Percentiles rank a stretch among this genome's conserved stretches.
Conservation (phyloP, 306 rosid species). For the Glycine latifolia region DNA sequence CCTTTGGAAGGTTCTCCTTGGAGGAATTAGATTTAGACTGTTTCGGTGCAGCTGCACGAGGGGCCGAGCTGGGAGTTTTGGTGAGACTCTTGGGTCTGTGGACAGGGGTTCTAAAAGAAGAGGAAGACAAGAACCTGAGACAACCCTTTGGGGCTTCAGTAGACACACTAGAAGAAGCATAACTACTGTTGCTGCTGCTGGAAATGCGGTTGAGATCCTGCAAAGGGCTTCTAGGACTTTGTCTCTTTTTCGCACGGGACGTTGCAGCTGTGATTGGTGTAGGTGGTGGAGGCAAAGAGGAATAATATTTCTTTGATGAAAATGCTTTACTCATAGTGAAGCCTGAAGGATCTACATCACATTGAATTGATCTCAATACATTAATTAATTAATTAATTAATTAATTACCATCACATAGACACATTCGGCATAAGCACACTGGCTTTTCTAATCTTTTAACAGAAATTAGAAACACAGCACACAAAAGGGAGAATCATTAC, state of each 20-base stretch:
- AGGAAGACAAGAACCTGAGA: constrained; percentile 74
- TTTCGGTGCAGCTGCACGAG: constrained; percentile 43
- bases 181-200: constrained; percentile 55
- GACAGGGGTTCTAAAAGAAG: constrained; percentile 56
- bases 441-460: background rate
- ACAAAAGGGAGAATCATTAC: background rate
- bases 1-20: constrained; percentile 60
- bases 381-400: constrained; percentile 21
- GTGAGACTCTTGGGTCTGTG: constrained; percentile 46
- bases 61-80: constrained; percentile 62
- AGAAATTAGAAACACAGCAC: constrained; percentile 10
- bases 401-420: constrained; percentile 8
- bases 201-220: constrained; percentile 61
- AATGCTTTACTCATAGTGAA: constrained; percentile 60
- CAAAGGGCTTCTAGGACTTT: constrained; percentile 58
- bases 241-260: constrained; percentile 44
- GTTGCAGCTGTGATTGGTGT: constrained; percentile 45
- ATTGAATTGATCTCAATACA: constrained; percentile 39
- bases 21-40: constrained; percentile 51
- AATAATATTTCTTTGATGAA: constrained; percentile 60
- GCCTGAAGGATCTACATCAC: constrained; percentile 41
- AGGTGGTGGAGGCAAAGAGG: constrained; percentile 50
- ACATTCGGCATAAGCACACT: constrained; percentile 33
- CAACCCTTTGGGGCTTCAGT: constrained; percentile 74
- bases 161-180: constrained; percentile 61